A percentile compares a stretch with the other conserved stretches of the same genome.
These are phyloP conservation scores for Lojkania enalia DNA, from an alignment of 2,329 filamentous ascomycete genomes.

Conservation along the genomic window DNA sequence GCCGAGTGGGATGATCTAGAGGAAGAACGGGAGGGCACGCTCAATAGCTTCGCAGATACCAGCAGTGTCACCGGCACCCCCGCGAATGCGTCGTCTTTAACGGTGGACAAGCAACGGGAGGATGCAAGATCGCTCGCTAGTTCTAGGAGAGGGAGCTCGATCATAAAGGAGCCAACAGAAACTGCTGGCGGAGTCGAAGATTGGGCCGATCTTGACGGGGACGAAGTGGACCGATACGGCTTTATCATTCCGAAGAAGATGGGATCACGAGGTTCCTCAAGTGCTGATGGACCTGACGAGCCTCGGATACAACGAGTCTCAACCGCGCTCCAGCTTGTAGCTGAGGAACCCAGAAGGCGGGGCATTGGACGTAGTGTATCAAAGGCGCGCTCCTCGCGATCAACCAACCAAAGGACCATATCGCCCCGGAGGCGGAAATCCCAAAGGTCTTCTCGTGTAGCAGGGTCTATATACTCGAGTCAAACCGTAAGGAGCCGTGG, in stretches of 20 bases:
- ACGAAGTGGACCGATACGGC: slow-evolving; percentile 66
- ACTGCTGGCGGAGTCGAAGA: slow-evolving; percentile 66
- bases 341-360: slow-evolving; percentile 59
- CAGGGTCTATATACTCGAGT: slow-evolving; percentile 42
- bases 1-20: slow-evolving; percentile 46
- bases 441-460: slow-evolving; percentile 51
- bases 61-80: slow-evolving; percentile 27
- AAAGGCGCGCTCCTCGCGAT: slow-evolving; percentile 49
- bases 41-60: slow-evolving; percentile 28
- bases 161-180: slow-evolving; percentile 58
- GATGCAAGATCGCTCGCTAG: slow-evolving; percentile 34
- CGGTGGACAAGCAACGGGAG: slow-evolving; percentile 30
- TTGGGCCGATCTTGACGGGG: slow-evolving; percentile 63
- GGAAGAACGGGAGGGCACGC: slow-evolving; percentile 24
- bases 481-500: slow-evolving; percentile 47
- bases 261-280: slow-evolving; percentile 34
- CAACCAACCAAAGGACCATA: slow-evolving; percentile 42
- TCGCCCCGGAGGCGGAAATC: slow-evolving; percentile 46
- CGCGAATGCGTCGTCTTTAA: slow-evolving; percentile 32
- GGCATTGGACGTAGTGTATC: slow-evolving; percentile 56
- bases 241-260: slow-evolving; percentile 58
- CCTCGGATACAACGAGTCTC: slow-evolving; percentile 60
- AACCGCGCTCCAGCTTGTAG: slow-evolving; percentile 60
- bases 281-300: slow-evolving; percentile 35
- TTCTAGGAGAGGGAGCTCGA: slow-evolving; percentile 28